Evolutionary conservation across 2,329 filamentous ascomycete genomes (phyloP), one percentile per base, ranked within the genome.

Genomic region (Aplosporella prunicola): DNA sequence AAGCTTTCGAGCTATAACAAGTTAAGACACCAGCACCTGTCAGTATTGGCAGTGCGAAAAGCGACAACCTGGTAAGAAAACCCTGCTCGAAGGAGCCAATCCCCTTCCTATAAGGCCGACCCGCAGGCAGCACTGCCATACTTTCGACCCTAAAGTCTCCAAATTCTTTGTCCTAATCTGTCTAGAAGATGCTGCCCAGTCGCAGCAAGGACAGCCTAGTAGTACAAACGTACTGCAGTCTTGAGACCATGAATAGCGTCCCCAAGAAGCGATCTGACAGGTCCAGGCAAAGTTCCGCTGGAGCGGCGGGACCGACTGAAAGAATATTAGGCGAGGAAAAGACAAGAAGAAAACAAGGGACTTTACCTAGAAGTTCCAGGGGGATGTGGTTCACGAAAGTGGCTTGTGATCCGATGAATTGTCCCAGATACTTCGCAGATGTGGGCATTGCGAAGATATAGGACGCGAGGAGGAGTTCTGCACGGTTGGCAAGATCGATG

Each of bases 371-470:
- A 64, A 2, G 80, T 22, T 71, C 63, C 2, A 58, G 44, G 0
- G 76, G 75, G 5, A 80, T 63, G 35, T 76, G 68, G 50, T 80
- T 80, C 39, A 74, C 57, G 48, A 69, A 72, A 0, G 69, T 67
- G 1, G 67, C 50, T 9, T 67, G 57, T 3, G 72, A 60, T 7
- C 61, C 48, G 23, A 78, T 56, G 51, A 72, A 76, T 44, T 79
- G 72, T 6, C 64, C 61, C 4, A 80, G 60, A 44, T 79, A 80
- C 50, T 79, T 80, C 11, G 67, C 71, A 2, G 68, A 57, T 2
- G 58, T 44, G 0, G 66, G 58, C 15, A 58, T 57, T 8, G 67
- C 66, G 49, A 76, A 79, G 43, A 71, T 59, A 46, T 74, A 77
- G 2, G 66, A 60, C 14, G 69, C 69, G 1, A 66, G 53, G 1